Percentiles rank a stretch among this genome's conserved stretches.
phyloP scores from a whole-genome alignment of 495 filamentous ascomycete genomes.

The Penicillium argentinense region DNA sequence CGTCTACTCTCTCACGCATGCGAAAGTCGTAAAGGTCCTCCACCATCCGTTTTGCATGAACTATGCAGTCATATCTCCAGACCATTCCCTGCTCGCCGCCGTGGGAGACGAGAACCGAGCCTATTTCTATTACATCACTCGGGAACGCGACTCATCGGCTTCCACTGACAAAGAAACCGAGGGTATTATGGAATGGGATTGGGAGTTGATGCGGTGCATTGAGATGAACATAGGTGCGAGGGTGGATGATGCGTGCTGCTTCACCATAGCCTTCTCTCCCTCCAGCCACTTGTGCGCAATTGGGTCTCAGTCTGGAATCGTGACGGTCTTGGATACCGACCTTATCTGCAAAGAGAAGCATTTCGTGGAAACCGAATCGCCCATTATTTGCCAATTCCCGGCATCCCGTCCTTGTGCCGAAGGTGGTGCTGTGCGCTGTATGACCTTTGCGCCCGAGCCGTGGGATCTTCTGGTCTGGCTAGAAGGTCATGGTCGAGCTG shows the following conservation, averaged over 20 bases:
- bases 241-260: conserved; percentile 53
- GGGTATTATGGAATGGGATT: conserved; percentile 41
- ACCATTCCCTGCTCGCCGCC: conserved; percentile 75
- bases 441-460: conserved; percentile 86
- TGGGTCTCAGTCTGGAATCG: conserved; percentile 69
- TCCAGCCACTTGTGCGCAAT: conserved; percentile 67
- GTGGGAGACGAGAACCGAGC: conserved; percentile 82
- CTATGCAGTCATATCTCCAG: conserved; percentile 86
- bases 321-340: conserved; percentile 64
- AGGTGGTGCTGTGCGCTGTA: conserved; percentile 81
- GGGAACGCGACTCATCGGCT: conserved; percentile 41
- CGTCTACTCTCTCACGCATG: conserved; percentile 68
- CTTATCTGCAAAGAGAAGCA: conserved; percentile 39
- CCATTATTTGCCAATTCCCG: conserved; percentile 46
- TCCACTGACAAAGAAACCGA: conserved; percentile 39
- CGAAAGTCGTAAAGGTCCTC: conserved; percentile 62
- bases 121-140: conserved; percentile 68
- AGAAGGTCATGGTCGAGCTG: conserved; percentile 81
- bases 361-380: conserved; percentile 35
- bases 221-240: conserved; percentile 39
- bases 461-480: conserved; percentile 93
- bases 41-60: conserved; percentile 81
- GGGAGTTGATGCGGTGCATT: conserved; percentile 32
- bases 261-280: conserved; percentile 71
- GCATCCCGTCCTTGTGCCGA: conserved; percentile 60